Evolutionary conservation across 441 rosid genomes (phyloP), one percentile per base, ranked within the genome.

Genomic region (Omphalea diandra): DNA sequence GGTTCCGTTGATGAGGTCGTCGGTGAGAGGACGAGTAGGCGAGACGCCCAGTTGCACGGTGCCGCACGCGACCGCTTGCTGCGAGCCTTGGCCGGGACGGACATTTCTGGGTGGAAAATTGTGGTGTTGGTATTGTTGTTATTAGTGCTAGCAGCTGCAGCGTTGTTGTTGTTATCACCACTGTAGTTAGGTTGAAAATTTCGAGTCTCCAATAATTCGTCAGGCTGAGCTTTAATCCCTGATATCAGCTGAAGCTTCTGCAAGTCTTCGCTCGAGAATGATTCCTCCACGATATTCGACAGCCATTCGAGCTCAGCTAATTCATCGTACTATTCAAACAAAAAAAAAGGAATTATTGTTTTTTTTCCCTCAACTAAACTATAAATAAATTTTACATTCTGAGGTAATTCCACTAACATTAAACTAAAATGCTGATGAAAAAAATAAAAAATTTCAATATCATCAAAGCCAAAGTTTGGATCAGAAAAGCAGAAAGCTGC

Each of bases 281-380:
- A 88, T 76, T 91, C 97, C 77, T 94, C 98, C 74, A 86, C 93
- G 71, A 94, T 79, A 80, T 91, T 94, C 2, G 98, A 94, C 52
- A 94, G 79, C 98, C 98, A 94, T 79, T 91, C 97, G 7, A 94
- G 83, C 83, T 94, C 98, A 47, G 96, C 97, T 72, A 94, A 79
- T 50, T 94, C 94, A 14, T 94, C 98, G 56, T 82, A 83, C 98
- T 94, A 83, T 12, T 0, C 11, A 52, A 10, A 66, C 69, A 40
- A 36, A 24, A 41, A 41, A 31, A 44, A 68, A 43, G 40, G 44
- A 38, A n/a, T n/a, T n/a, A n/a, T n/a, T n/a, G n/a, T n/a, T n/a
- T n/a, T n/a, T n/a, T n/a, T n/a, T n/a, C n/a, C n/a, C n/a, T n/a
- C n/a, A n/a, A n/a, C n/a, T n/a, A n/a, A n/a, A n/a, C n/a, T n/a